Evolutionary conservation across 345 rosid genomes (phyloP).

Genomic region (Toxicodendron radicans): DNA sequence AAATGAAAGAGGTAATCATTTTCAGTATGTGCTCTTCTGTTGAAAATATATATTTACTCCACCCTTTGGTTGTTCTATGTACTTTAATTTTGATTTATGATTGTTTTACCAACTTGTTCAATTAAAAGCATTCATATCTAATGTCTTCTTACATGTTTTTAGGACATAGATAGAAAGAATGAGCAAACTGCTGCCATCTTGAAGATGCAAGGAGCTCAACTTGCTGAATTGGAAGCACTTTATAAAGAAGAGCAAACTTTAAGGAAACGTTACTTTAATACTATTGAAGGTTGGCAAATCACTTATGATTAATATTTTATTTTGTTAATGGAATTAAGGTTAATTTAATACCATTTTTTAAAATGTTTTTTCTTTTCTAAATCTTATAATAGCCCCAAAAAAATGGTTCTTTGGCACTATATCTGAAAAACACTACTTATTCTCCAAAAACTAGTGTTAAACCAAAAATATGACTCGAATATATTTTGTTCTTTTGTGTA

Average conservation of each 20-base stretch:
- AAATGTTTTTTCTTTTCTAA: too few relatives aligned
- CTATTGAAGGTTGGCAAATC: slow-evolving; percentile 78
- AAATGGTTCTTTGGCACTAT: too few relatives aligned
- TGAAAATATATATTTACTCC: background rate
- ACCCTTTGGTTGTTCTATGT: background rate
- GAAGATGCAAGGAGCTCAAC: slow-evolving; percentile 93
- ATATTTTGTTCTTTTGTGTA: too few relatives aligned
- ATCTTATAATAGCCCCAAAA: too few relatives aligned
- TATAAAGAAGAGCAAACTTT: slow-evolving; percentile 91
- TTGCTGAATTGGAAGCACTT: slow-evolving; percentile 79
- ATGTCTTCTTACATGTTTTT: slow-evolving; percentile 19
- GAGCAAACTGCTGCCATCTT: slow-evolving; percentile 96
- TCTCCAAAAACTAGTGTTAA: too few relatives aligned
- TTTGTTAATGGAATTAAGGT: too few relatives aligned
- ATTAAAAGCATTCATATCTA: background rate
- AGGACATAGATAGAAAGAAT: slow-evolving; percentile 97
- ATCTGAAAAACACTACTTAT: too few relatives aligned
- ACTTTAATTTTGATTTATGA: background rate
- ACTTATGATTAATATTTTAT: background rate
- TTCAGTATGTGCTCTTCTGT: background rate
- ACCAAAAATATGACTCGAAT: too few relatives aligned
- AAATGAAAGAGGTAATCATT: slow-evolving; percentile 82
- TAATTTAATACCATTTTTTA: too few relatives aligned
- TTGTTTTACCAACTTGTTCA: background rate
- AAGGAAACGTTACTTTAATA: slow-evolving; percentile 86